These are phyloP conservation scores for Oryza nivara DNA, from an alignment of 176 grass and related monocot genomes.

Conservation along the genomic window DNA sequence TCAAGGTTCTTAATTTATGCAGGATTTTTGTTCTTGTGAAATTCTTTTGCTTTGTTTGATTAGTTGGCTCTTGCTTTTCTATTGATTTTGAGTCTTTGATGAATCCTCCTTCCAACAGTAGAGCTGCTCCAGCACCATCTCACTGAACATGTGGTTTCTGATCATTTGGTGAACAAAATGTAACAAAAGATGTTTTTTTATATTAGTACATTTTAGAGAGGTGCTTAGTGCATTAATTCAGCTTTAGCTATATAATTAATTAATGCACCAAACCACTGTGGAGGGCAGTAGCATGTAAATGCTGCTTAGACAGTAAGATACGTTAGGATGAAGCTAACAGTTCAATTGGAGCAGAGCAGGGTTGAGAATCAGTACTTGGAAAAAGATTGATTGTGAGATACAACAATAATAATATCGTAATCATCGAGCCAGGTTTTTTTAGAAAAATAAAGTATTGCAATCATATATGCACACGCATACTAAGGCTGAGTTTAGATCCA, in stretches of 20 bases:
- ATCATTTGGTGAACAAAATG: neutral
- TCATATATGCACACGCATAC: no score
- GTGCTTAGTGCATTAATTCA: neutral
- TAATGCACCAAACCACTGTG: neutral
- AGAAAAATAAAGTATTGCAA: no score
- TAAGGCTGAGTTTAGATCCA: no score
- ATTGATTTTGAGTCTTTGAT: neutral
- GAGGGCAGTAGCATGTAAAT: no score
- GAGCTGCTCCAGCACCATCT: neutral
- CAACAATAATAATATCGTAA: neutral
- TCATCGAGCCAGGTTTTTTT: neutral
- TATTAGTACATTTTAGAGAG: neutral
- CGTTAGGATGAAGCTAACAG: conserved; percentile 28
- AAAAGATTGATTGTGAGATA: neutral
- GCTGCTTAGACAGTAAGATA: conserved; percentile 2
- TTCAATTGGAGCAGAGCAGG: neutral
- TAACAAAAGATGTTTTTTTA: no score
- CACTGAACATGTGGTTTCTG: neutral
- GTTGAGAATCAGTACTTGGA: neutral
- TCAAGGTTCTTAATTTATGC: neutral
- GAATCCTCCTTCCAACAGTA: neutral
- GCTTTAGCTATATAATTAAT: neutral
- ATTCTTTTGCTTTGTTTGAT: neutral
- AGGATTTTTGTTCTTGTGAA: neutral
- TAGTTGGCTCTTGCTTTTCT: neutral